Conservation (phyloP, 345 rosid genomes). For the Conringia planisiliqua region DNA sequence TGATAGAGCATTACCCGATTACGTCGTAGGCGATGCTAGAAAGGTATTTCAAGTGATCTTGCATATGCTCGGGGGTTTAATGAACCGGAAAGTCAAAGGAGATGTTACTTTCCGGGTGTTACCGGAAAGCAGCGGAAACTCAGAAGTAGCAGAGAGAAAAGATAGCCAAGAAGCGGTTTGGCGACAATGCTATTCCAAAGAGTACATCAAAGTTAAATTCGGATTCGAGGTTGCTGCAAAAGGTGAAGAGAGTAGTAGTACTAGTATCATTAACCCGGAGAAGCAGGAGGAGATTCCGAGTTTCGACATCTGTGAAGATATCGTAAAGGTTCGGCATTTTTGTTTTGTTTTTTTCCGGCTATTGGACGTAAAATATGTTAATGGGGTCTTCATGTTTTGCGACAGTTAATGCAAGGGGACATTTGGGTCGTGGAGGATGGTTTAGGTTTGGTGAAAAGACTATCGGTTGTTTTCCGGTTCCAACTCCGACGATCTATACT, state of each 20-base stretch:
- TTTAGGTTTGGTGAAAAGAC: slow-evolving; percentile 56
- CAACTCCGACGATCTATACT: slow-evolving; percentile 48
- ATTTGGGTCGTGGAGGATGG: slow-evolving; percentile 56
- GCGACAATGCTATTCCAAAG: slow-evolving; percentile 54
- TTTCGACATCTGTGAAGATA: slow-evolving; percentile 62
- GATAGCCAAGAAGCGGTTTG: slow-evolving; percentile 66
- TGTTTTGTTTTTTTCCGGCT: not conserved
- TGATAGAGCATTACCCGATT: slow-evolving; percentile 68
- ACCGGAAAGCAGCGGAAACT: slow-evolving; percentile 47
- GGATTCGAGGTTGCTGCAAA: slow-evolving; percentile 45
- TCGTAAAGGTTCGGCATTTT: slow-evolving; percentile 51
- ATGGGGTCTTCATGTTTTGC: not conserved
- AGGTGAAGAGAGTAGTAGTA: slow-evolving; percentile 35
- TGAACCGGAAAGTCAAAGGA: slow-evolving; percentile 45
- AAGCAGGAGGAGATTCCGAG: slow-evolving; percentile 58
- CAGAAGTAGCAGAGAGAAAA: slow-evolving; percentile 34
- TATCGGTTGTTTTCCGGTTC: slow-evolving; percentile 65
- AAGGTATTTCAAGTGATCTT: slow-evolving; percentile 73
- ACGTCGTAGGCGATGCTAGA: slow-evolving; percentile 68
- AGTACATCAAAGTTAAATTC: slow-evolving; percentile 53
- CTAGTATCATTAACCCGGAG: slow-evolving; percentile 33
- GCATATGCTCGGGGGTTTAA: slow-evolving; percentile 74
- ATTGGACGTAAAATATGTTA: not conserved
- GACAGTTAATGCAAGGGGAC: slow-evolving; percentile 76
- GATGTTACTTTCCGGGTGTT: slow-evolving; percentile 43